Evolutionary conservation across 2,329 filamentous ascomycete genomes (phyloP).

Genomic region (Xylariaceae sp.): DNA sequence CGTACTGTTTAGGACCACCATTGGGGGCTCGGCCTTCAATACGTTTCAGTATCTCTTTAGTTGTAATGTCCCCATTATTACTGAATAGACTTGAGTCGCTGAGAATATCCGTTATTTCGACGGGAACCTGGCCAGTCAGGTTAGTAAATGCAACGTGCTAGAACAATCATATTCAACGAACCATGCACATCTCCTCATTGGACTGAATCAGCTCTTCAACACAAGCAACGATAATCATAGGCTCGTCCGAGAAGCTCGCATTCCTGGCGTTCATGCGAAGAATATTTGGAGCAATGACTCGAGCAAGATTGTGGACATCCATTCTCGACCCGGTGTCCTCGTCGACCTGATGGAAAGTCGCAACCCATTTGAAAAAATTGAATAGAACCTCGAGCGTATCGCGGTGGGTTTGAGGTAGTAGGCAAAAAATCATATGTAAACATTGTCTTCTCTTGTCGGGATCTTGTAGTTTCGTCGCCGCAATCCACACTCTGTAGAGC

Average conservation of each 20-base stretch:
- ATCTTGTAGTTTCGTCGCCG: slow-evolving; percentile 82
- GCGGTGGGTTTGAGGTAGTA: slow-evolving; percentile 86
- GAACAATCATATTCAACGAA: slow-evolving; percentile 46
- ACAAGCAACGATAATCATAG: slow-evolving; percentile 88
- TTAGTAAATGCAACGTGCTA: not conserved
- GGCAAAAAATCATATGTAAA: slow-evolving; percentile 84
- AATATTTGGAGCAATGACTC: slow-evolving; percentile 95
- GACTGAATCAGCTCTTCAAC: slow-evolving; percentile 86
- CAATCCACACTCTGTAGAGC: slow-evolving; percentile 84
- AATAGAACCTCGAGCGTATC: slow-evolving; percentile 95
- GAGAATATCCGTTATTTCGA: slow-evolving; percentile 81
- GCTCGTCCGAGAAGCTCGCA: slow-evolving; percentile 72
- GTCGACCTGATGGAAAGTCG: slow-evolving; percentile 94
- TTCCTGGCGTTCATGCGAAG: slow-evolving; percentile 67
- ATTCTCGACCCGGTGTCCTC: slow-evolving; percentile 98
- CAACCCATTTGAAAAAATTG: slow-evolving; percentile 94
- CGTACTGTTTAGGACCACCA: slow-evolving; percentile 54
- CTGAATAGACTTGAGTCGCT: slow-evolving; percentile 80
- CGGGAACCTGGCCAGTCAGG: slow-evolving; percentile 66
- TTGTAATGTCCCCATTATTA: slow-evolving; percentile 80
- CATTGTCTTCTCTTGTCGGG: slow-evolving; percentile 77
- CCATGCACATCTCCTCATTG: slow-evolving; percentile 96
- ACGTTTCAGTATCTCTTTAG: slow-evolving; percentile 92
- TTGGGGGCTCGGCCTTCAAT: slow-evolving; percentile 70
- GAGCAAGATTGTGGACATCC: slow-evolving; percentile 96